These are phyloP conservation scores for Coniella vitis DNA, from an alignment of 2,329 filamentous ascomycete genomes.

Conservation along the genomic window DNA sequence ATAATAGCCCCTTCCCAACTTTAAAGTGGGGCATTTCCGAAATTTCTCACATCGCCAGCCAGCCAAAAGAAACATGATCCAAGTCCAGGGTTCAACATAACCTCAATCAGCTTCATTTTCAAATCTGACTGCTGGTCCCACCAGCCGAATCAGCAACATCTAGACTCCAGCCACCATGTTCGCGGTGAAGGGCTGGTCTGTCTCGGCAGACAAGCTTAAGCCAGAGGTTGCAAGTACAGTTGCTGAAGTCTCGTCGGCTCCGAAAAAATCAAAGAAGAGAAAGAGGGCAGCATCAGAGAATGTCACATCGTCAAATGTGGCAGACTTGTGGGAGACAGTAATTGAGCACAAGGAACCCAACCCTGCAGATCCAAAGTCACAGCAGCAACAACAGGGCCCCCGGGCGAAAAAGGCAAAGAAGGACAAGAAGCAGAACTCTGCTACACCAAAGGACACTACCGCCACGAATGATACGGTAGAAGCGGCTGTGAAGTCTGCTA, in stretches of 20 bases:
- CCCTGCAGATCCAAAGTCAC: slow-evolving; percentile 22
- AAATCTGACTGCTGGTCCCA: neutral
- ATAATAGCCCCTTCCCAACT: too few relatives aligned
- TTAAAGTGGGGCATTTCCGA: neutral
- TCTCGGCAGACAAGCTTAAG: slow-evolving; percentile 66
- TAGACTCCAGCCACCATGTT: too few relatives aligned
- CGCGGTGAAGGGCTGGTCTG: slow-evolving; percentile 85
- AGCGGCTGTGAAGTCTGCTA: neutral
- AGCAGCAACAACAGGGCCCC: slow-evolving; percentile 17
- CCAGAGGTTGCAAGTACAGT: slow-evolving; percentile 47
- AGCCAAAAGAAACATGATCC: too few relatives aligned
- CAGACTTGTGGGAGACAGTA: slow-evolving; percentile 70
- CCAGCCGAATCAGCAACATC: neutral
- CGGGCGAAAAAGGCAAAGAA: slow-evolving; percentile 24
- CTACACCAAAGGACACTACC: slow-evolving; percentile 24
- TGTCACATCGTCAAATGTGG: slow-evolving; percentile 65
- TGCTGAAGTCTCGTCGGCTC: slow-evolving; percentile 26
- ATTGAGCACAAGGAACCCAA: slow-evolving; percentile 59
- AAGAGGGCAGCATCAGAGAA: slow-evolving; percentile 38
- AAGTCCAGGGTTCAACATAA: too few relatives aligned
- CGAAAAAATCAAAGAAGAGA: slow-evolving; percentile 50
- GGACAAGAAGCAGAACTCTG: slow-evolving; percentile 18
- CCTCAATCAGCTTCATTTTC: too few relatives aligned
- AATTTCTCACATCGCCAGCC: too few relatives aligned
- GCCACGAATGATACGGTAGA: slow-evolving; percentile 17